Base-by-base conservation (phyloP, 805 yeast species). In the Pichia exigua region DNA sequence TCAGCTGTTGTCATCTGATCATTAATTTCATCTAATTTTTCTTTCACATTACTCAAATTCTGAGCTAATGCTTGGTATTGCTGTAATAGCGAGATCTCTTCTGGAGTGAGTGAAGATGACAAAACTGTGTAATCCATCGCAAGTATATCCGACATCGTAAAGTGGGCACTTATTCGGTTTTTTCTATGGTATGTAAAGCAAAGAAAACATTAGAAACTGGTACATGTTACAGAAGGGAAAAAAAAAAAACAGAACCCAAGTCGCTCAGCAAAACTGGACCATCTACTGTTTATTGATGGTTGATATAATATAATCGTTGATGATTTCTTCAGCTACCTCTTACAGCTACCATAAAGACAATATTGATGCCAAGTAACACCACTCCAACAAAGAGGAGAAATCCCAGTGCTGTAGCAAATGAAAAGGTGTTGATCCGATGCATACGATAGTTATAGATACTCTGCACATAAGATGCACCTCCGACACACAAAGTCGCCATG, bases 371-470 rank as follows among this genome's bases (percentile, higher is more conserved):
- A 2, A 57, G 32, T 47, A 54, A 8, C 26, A 44, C n/a, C 46
- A 40, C 4, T 2, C 54, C 49, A 39, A 48, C 47, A 1, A 48
- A 13, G 5, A 50, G 62, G 13, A 75, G 66, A 27, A 68, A 47
- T 9, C 66, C 54, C n/a, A 52, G 21, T 1, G 54, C 20, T 8
- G 41, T 43, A 12, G 42, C 63, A 49, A 68, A 65, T 43, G 71
- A 70, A 54, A 66, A 61, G 1, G 73, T 73, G 43, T 65, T 61
- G 26, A 77, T 73, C 52, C 69, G 69, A 46, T 69, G 71, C 28
- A 67, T 60, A 20, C 76, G 70, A 56, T 76, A 78, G 46, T 74
- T 62, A 46, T 69, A 55, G n/a, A 78, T 67, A 0, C 81, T 72
- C 17, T 67, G 63, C 49, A 70, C 63, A 57, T 78, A 78, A 55